These are phyloP conservation scores for Phytopythium oedochilum DNA, from an alignment of 352 stramenopile species.

Conservation along the genomic window DNA sequence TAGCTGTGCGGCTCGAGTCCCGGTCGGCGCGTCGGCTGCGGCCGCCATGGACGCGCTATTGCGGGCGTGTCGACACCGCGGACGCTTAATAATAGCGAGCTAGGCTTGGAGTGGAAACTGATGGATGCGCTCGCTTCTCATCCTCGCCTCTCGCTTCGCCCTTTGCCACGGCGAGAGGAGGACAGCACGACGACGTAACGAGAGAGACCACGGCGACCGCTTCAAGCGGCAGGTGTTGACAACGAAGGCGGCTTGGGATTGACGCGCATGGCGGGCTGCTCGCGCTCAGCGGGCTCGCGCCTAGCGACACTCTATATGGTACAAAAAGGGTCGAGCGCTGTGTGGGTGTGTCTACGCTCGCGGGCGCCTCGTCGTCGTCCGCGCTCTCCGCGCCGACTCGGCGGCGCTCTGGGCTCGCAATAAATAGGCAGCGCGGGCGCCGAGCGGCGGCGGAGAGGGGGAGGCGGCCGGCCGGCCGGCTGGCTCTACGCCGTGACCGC, in stretches of 20 bases:
- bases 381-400: too few species aligned
- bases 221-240: not conserved
- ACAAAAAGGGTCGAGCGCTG: too few species aligned
- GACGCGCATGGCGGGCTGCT: too few species aligned
- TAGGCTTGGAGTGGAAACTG: not conserved
- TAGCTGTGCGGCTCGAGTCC: too few species aligned
- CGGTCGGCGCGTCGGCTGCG: too few species aligned
- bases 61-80: not conserved
- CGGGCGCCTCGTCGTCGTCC: too few species aligned
- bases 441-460: too few species aligned
- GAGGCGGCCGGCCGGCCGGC: not conserved
- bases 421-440: slow-evolving; percentile 1
- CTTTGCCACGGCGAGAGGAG: too few species aligned
- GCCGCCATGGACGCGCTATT: not conserved
- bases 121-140: not conserved
- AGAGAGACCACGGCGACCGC: not conserved
- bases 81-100: not conserved
- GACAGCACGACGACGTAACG: too few species aligned
- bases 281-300: too few species aligned
- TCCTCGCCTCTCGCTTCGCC: too few species aligned
- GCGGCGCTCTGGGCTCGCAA: not conserved
- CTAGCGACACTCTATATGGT: not conserved
- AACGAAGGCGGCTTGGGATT: not conserved
- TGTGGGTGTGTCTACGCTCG: too few species aligned
- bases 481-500: slow-evolving; percentile 7